phyloP scores from a whole-genome alignment of 2,329 filamentous ascomycete species.

The Fusarium subglutinans region DNA sequence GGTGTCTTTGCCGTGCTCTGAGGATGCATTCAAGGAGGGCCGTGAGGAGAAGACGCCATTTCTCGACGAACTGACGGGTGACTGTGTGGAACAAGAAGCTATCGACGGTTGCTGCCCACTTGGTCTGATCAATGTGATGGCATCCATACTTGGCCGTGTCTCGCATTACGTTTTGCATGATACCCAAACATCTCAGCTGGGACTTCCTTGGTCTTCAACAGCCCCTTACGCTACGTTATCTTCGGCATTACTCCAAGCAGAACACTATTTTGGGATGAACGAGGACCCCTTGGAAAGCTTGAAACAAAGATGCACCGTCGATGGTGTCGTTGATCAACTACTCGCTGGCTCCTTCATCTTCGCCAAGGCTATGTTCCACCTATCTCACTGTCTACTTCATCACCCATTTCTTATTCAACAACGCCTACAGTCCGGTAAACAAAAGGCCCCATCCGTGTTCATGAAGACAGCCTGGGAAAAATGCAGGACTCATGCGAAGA shows the following conservation, averaged over 20 bases:
- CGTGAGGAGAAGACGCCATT: neutral
- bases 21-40: neutral
- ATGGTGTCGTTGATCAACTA: neutral
- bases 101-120: neutral
- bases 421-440: neutral
- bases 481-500: neutral
- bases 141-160: neutral
- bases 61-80: neutral
- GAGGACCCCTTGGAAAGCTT: neutral
- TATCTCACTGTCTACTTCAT: constrained; percentile 11
- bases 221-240: neutral
- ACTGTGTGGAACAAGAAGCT: constrained; percentile 4
- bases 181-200: neutral
- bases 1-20: neutral
- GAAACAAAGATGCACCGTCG: neutral
- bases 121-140: neutral
- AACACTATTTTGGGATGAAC: constrained; percentile 9
- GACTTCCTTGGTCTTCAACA: neutral
- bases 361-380: constrained; percentile 15
- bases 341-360: constrained; percentile 11
- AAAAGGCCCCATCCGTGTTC: constrained; percentile 3
- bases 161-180: constrained; percentile 5
- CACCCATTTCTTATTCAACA: constrained; percentile 11
- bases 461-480: constrained; percentile 18
- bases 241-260: neutral